Conservation (phyloP, 1,284 basidiomycete species). For the Fomitopsis palustris region DNA sequence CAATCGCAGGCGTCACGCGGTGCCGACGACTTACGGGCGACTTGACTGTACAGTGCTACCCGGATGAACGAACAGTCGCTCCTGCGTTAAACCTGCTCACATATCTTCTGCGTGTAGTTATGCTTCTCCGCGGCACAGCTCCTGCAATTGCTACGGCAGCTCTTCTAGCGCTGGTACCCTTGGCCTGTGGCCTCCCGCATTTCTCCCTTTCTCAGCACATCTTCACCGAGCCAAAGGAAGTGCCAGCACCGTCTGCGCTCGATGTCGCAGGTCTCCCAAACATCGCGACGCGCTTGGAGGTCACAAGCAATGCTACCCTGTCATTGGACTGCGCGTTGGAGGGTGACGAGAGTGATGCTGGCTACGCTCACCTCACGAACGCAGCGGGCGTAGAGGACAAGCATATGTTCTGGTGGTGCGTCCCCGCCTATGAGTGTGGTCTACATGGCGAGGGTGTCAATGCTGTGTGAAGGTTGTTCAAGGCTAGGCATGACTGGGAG, state of each 20-base stretch:
- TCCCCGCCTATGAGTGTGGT: not conserved
- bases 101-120: too few relatives aligned
- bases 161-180: not conserved
- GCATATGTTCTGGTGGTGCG: conserved; percentile 7
- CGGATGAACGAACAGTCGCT: too few relatives aligned
- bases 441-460: not conserved
- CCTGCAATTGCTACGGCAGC: too few relatives aligned
- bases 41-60: too few relatives aligned
- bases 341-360: not conserved
- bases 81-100: too few relatives aligned
- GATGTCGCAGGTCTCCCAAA: conserved; percentile 3
- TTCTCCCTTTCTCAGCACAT: not conserved
- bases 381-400: conserved; percentile 4
- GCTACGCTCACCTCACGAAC: conserved; percentile 8
- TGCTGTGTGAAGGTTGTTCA: not conserved
- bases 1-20: not conserved
- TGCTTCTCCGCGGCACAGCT: too few relatives aligned
- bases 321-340: not conserved
- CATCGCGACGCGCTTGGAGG: conserved; percentile 1
- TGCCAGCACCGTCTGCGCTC: not conserved
- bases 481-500: not conserved
- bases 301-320: not conserved
- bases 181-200: not conserved
- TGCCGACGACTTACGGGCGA: too few relatives aligned
- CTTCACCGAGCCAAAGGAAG: not conserved